phyloP scores from a whole-genome alignment of 345 rosid genomes.

The Salix koriyanagi region DNA sequence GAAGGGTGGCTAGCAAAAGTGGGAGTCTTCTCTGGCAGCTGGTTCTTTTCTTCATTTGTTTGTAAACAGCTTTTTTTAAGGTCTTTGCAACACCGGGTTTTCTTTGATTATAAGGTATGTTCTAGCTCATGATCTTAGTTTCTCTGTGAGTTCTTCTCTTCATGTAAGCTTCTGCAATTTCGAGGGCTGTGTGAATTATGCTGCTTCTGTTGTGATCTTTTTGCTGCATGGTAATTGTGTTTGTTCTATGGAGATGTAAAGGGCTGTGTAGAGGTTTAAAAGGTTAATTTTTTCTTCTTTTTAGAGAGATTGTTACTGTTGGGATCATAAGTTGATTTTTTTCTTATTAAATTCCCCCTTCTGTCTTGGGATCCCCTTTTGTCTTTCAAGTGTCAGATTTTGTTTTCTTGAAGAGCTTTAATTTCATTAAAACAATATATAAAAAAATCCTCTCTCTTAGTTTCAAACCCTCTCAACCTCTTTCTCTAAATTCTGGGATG shows the following conservation, averaged over 20 bases:
- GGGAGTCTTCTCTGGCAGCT: conserved; percentile 32
- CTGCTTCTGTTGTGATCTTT: conserved; percentile 1
- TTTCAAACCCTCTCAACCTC: not conserved
- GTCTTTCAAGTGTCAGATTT: conserved; percentile 23
- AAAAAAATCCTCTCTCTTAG: not conserved
- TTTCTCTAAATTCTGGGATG: not conserved
- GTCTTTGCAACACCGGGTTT: conserved; percentile 23
- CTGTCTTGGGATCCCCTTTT: conserved; percentile 24
- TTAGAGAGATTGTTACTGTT: not conserved
- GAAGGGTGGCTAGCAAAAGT: conserved; percentile 26
- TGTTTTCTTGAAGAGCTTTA: conserved; percentile 16
- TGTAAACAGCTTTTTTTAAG: not conserved
- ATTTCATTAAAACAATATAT: not conserved
- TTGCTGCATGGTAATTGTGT: conserved; percentile 16
- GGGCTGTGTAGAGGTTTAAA: conserved; percentile 8
- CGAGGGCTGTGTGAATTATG: conserved; percentile 19
- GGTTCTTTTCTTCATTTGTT: not conserved
- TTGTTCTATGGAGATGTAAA: conserved; percentile 8
- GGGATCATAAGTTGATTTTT: conserved; percentile 16
- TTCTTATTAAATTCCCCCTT: conserved; percentile 17
- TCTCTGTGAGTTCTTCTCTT: not conserved
- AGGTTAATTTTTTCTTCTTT: conserved; percentile 10
- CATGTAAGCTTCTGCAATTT: not conserved
- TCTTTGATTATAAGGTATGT: conserved; percentile 8
- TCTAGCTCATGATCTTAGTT: not conserved